Base-by-base conservation (phyloP, 2,329 filamentous ascomycete species). In the Delphinella strobiligena region DNA sequence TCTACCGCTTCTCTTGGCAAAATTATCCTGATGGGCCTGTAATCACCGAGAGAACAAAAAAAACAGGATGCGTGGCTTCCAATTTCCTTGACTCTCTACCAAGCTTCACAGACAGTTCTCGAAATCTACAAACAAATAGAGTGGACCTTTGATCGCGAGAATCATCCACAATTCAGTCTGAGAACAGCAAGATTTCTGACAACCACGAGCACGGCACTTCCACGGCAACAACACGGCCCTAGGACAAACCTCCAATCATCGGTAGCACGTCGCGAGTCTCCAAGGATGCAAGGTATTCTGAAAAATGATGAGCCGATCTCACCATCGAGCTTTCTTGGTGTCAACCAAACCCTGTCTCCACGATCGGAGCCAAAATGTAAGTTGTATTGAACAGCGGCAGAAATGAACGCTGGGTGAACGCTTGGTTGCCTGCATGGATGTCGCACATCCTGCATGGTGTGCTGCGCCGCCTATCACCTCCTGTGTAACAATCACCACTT, bases 221-320 rank as follows among this genome's bases (percentile, higher is more conserved):
- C 15, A 12, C 34, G 34, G 19, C 19, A n/a, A 24, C 19, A 22
- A 29, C n/a, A 4, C 22, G 4, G n/a, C 9, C 12, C 5, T n/a
- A 30, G 12, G 31, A 16, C 24, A 19, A 17, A 2, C 16, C 11
- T 5, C 2, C 9, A 4, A 16, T 12, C 4, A 30, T 15, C 8
- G 29, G 37, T 41, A 34, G 22, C 39, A 7, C 39, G 33, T 30
- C 39, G 39, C 39, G 39, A 41, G 15, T 41, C 39, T n/a, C 39
- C 39, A 3, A 41, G 37, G 19, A n/a, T 41, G 15, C 39, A 41
- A 19, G 19, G 39, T n/a, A 41, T 41, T 19, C 12, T 41, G 34
- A 41, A 41, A 19, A 41, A 37, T 15, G 39, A 41, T n/a, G 39
- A 41, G 10, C 8, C 38, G 8, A 30, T 41, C 16, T 41, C 39